Base-by-base conservation (phyloP, 208 protist genomes). In the Entamoeba dispar region DNA sequence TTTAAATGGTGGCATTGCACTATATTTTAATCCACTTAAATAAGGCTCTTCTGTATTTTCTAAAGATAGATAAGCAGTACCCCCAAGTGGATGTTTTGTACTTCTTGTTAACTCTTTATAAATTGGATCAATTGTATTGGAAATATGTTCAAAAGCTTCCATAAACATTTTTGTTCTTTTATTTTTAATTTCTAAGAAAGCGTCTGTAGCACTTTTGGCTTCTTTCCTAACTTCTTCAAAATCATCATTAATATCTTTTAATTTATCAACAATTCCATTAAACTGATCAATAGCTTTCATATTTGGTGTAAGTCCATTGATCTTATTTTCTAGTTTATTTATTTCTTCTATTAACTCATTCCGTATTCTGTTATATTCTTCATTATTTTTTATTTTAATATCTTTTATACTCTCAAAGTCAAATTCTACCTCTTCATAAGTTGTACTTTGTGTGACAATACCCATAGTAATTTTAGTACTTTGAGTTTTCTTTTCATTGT, bases 1-100 rank as follows among this genome's bases (percentile, higher is more conserved):
- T 96, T 99, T 99, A 51, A 97, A 94, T 17, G 98, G 98, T 14
- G 98, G 98, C 77, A 98, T 99, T 50, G 97, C 97, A 93, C 98
- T 97, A 94, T 98, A 99, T 92, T 97, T 98, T 55, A 98, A 98
- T 92, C 98, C 98, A 50, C 95, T 95, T 0, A 98, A 94, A 95
- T 98, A 99, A 5, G 98, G 98, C 95, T 98, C 95, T 15, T 98
- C 97, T 27, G 95, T 94, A 93, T 98, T 96, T 93, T 99, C 98
- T 4, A 99, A 94, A 55, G 49, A 52, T 7, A 99, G 94, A 95
- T 97, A 98, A 0, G 98, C 98, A 4, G 96, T 97, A 50, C 98
- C 98, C 91, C 96, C 96, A 27, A 97, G 95, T 2, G 94, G 95
- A 92, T 50, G 96, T 47, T 55, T 90, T 2, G 22, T 12, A 51